Conservation (phyloP, 129 eudicot species). For the Chrysanthemum seticuspe region DNA sequence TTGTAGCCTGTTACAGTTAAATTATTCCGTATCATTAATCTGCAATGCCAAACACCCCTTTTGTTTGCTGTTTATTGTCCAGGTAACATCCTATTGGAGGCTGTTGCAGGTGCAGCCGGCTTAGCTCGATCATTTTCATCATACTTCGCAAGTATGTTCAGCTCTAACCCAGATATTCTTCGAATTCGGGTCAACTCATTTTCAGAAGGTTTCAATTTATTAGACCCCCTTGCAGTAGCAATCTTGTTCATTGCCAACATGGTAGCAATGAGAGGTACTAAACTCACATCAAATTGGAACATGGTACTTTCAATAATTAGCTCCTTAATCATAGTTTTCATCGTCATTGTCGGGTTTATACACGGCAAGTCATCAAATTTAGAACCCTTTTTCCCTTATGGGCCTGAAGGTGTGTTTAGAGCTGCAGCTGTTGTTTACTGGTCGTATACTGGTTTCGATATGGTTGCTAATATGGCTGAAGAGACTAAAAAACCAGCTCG, state of each 20-base stretch:
- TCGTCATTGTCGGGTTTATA: slow-evolving; percentile 62
- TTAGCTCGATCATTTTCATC: slow-evolving; percentile 83
- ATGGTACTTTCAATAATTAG: slow-evolving; percentile 52
- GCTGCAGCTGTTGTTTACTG: slow-evolving; percentile 88
- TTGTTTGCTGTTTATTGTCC: background rate
- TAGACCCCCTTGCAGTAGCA: slow-evolving; percentile 74
- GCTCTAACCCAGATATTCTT: slow-evolving; percentile 49
- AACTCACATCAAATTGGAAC: slow-evolving; percentile 50
- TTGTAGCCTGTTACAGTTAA: background rate
- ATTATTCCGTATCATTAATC: background rate
- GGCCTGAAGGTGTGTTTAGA: slow-evolving; percentile 62
- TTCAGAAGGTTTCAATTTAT: slow-evolving; percentile 66
- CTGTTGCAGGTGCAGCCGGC: slow-evolving; percentile 80
- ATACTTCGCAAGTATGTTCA: slow-evolving; percentile 64
- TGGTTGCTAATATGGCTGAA: slow-evolving; percentile 89
- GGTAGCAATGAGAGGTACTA: slow-evolving; percentile 71
- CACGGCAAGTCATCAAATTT: slow-evolving; percentile 51
- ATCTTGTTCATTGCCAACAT: slow-evolving; percentile 48
- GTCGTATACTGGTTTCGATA: slow-evolving; percentile 89
- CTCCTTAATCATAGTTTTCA: slow-evolving; percentile 49
- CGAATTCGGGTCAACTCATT: slow-evolving; percentile 48
- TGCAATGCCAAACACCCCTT: background rate
- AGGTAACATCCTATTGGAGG: slow-evolving; percentile 72
- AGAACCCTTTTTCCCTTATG: slow-evolving; percentile 65
- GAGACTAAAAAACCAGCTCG: slow-evolving; percentile 63